Evolutionary conservation across 148 eudicot genomes (phyloP).

Genomic region (Dysphania ambrosioides): DNA sequence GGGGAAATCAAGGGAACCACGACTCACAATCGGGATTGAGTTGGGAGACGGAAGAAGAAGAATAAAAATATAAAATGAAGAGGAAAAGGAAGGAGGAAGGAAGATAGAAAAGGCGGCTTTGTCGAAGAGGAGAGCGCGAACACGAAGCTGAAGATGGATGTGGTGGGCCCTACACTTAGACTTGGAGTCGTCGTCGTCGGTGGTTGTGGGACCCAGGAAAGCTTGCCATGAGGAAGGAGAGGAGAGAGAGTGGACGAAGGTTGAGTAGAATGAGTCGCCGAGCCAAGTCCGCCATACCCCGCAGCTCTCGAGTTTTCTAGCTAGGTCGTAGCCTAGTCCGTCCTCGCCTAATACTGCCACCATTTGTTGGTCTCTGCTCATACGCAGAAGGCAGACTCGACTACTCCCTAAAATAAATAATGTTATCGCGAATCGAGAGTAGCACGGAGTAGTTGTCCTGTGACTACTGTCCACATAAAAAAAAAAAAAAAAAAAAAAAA

Average conservation of each 20-base stretch:
- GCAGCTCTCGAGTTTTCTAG: conserved; percentile 58
- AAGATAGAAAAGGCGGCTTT: conserved; percentile 61
- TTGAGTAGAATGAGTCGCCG: conserved; percentile 67
- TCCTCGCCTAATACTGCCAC: conserved; percentile 72
- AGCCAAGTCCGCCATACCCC: conserved; percentile 93
- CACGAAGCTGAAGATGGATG: conserved; percentile 75
- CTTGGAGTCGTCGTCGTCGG: conserved; percentile 39
- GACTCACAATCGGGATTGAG: conserved; percentile 62
- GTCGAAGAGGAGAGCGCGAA: conserved; percentile 91
- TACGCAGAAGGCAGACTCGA: no score
- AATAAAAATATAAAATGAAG: background rate
- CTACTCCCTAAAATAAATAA: no score
- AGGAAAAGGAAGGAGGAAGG: no score
- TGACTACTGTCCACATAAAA: no score
- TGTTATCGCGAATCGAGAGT: no score
- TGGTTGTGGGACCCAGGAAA: conserved; percentile 58
- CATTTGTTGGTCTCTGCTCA: no score
- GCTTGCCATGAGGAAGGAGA: conserved; percentile 71
- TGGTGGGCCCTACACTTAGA: conserved; percentile 54
- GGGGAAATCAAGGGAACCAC: background rate
- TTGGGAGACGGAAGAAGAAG: conserved; percentile 30
- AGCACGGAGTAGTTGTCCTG: no score
- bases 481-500: no score
- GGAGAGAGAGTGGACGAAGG: conserved; percentile 54
- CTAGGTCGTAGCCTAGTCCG: conserved; percentile 84